These are phyloP conservation scores for Neopestalotiopsis clavispora DNA, from an alignment of 2,329 filamentous ascomycete species.

Conservation along the genomic window DNA sequence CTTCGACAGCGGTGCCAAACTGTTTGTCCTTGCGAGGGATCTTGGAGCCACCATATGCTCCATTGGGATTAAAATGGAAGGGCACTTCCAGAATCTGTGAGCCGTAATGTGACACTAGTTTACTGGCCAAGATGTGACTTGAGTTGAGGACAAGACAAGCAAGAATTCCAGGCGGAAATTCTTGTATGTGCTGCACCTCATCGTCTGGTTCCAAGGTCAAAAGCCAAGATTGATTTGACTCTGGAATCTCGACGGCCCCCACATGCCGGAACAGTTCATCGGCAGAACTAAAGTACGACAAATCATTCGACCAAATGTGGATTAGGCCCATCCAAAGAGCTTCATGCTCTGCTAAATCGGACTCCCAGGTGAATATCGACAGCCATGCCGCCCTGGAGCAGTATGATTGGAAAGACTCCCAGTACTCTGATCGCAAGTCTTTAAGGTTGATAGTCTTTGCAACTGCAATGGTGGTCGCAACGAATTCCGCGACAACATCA, in stretches of 20 bases:
- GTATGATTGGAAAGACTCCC: not conserved
- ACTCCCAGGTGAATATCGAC: not conserved
- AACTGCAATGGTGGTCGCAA: not conserved
- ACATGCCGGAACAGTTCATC: not conserved
- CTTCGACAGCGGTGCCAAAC: not conserved
- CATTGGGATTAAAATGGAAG: too few species aligned
- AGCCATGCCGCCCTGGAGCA: not conserved
- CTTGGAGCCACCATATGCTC: too few species aligned
- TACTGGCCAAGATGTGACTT: too few species aligned
- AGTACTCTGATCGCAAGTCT: not conserved
- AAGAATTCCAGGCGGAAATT: too few species aligned
- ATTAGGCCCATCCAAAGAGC: not conserved
- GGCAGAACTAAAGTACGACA: not conserved
- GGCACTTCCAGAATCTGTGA: too few species aligned
- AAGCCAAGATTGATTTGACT: not conserved
- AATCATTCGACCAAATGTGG: not conserved
- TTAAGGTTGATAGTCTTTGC: too few species aligned
- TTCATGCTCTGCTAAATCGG: not conserved
- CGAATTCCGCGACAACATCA: not conserved
- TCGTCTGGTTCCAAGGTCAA: not conserved
- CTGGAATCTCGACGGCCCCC: too few species aligned
- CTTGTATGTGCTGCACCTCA: too few species aligned
- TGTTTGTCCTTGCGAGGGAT: too few species aligned
- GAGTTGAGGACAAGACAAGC: too few species aligned
- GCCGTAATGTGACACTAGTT: too few species aligned